Evolutionary conservation across 139 green algal species (phyloP).

Genomic region (Coccomyxa sp.): DNA sequence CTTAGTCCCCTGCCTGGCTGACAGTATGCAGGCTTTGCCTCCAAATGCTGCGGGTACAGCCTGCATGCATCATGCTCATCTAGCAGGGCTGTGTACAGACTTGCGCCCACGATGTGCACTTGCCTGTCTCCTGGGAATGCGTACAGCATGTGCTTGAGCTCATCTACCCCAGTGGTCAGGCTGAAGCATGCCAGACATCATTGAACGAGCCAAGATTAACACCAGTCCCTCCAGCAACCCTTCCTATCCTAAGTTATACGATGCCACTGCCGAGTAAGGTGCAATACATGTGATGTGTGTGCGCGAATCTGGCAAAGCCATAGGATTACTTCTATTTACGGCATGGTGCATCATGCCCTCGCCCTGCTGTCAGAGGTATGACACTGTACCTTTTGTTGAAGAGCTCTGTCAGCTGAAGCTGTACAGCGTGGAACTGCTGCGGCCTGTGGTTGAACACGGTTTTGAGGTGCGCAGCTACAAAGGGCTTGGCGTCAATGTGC

Average conservation of each 20-base stretch:
- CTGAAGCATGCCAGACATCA: background rate
- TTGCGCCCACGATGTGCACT: too few species aligned
- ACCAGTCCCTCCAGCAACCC: too few species aligned
- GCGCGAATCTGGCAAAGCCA: background rate
- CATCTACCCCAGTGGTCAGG: too few species aligned
- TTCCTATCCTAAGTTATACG: background rate
- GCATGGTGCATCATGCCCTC: background rate
- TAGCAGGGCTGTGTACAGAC: too few species aligned
- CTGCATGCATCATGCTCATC: too few species aligned
- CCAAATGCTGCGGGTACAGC: too few species aligned
- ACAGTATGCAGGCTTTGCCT: background rate
- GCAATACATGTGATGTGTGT: background rate
- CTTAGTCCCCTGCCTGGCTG: background rate
- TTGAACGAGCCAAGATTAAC: background rate
- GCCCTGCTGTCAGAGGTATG: background rate
- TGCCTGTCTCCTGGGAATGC: too few species aligned
- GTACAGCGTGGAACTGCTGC: background rate
- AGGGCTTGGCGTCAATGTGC: slow-evolving; percentile 21
- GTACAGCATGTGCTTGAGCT: too few species aligned
- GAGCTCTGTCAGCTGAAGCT: background rate
- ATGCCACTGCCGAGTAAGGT: background rate
- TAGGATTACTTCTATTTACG: background rate
- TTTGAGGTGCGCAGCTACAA: background rate
- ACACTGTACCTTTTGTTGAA: background rate
- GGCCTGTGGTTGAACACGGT: slow-evolving; percentile 7